Evolutionary conservation across 805 yeast species (phyloP).

Genomic region (Ogataea methylovora): DNA sequence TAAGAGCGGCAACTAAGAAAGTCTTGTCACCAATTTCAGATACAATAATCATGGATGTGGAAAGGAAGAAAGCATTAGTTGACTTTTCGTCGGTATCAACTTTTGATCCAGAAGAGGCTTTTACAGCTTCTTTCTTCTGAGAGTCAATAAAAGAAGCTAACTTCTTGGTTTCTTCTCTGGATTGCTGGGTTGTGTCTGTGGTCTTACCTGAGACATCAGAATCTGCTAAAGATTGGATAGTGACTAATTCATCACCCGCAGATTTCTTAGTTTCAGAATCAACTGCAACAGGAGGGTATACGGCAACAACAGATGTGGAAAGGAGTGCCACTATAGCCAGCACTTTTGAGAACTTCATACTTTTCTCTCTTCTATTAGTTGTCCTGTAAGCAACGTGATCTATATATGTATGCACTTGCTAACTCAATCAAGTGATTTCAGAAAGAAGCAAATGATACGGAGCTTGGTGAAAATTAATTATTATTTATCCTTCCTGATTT

Average conservation of each 20-base stretch:
- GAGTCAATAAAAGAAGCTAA: constrained; percentile 7
- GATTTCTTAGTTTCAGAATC: constrained; percentile 5
- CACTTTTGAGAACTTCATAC: constrained; percentile 7
- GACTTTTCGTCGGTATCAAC: constrained; percentile 5
- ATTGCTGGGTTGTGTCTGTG: constrained; percentile 1
- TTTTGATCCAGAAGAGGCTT: constrained; percentile 4
- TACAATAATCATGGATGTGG: constrained; percentile 86
- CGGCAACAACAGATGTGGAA: constrained; percentile 7
- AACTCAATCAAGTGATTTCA: no score
- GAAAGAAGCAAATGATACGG: no score
- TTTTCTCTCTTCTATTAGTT: background rate
- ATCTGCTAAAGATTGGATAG: constrained; percentile 7
- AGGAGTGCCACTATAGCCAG: constrained; percentile 4
- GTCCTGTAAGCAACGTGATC: no score
- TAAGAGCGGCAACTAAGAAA: constrained; percentile 89
- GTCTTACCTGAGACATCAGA: background rate
- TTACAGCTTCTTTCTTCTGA: constrained; percentile 10
- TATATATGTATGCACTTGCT: no score
- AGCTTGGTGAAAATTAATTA: no score
- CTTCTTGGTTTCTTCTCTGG: constrained; percentile 8
- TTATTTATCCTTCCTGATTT: no score
- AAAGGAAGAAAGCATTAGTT: constrained; percentile 60
- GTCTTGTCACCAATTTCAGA: constrained; percentile 98
- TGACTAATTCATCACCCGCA: constrained; percentile 10
- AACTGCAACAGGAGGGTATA: constrained; percentile 13